phyloP scores from a whole-genome alignment of 1,284 basidiomycete species.

The Cutaneotrichosporon arboriforme region DNA sequence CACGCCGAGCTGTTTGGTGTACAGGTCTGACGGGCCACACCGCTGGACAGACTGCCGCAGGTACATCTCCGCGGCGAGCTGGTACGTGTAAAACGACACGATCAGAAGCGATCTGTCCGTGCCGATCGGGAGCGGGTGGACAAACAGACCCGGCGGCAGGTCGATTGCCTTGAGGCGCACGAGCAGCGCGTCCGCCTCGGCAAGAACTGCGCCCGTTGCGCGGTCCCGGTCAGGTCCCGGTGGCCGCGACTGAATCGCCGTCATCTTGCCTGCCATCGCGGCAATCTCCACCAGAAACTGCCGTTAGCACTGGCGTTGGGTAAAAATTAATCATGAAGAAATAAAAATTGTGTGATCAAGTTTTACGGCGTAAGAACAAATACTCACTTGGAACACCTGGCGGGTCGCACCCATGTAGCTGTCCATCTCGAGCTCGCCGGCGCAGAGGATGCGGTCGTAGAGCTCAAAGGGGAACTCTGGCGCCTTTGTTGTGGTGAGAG shows the following conservation, averaged over 20 bases:
- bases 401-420: slow-evolving; percentile 30
- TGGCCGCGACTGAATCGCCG: slow-evolving; percentile 3
- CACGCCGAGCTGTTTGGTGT: slow-evolving; percentile 26
- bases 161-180: slow-evolving; percentile 6
- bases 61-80: slow-evolving; percentile 30
- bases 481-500: slow-evolving; percentile 17
- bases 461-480: slow-evolving; percentile 26
- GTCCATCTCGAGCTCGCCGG: slow-evolving; percentile 23
- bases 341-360: too few relatives aligned
- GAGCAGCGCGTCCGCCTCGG: slow-evolving; percentile 8
- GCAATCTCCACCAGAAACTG: slow-evolving; percentile 28
- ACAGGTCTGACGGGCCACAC: slow-evolving; percentile 20
- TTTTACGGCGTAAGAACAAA: neutral
- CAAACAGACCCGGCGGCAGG: slow-evolving; percentile 11
- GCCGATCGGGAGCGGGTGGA: slow-evolving; percentile 15
- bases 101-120: slow-evolving; percentile 18
- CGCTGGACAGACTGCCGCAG: slow-evolving; percentile 30
- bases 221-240: slow-evolving; percentile 6
- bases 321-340: slow-evolving; percentile 2
- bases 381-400: slow-evolving; percentile 23
- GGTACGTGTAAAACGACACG: slow-evolving; percentile 32
- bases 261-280: slow-evolving; percentile 20
- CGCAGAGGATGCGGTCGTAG: slow-evolving; percentile 24
- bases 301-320: neutral
- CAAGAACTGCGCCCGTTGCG: slow-evolving; percentile 4